Evolutionary conservation across 2,329 filamentous ascomycete genomes (phyloP).

Genomic region (Aureobasidium sp.): DNA sequence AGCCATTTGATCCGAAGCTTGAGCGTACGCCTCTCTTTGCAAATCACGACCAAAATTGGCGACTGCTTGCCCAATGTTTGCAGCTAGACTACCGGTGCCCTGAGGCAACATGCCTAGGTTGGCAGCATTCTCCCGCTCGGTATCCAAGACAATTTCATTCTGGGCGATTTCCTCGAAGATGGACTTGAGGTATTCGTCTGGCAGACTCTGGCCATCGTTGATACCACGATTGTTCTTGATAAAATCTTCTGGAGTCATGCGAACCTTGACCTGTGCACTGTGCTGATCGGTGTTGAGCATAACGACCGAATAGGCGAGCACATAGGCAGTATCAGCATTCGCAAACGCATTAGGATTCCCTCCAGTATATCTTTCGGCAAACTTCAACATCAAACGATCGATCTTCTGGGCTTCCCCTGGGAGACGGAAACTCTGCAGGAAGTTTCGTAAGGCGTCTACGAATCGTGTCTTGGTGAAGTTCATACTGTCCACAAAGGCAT

Average conservation of each 20-base stretch:
- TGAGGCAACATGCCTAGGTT: slow-evolving; percentile 61
- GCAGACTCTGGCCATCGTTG: slow-evolving; percentile 90
- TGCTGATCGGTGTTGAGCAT: slow-evolving; percentile 94
- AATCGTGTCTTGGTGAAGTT: slow-evolving; percentile 88
- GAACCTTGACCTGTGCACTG: slow-evolving; percentile 74
- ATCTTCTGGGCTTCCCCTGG: slow-evolving; percentile 98
- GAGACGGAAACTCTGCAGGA: slow-evolving; percentile 88
- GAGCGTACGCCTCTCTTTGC: slow-evolving; percentile 85
- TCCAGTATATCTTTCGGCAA: slow-evolving; percentile 89
- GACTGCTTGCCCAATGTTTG: slow-evolving; percentile 78
- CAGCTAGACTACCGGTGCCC: slow-evolving; percentile 62
- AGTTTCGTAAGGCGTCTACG: slow-evolving; percentile 83
- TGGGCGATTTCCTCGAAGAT: slow-evolving; percentile 89
- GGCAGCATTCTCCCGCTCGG: slow-evolving; percentile 82
- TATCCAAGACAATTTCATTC: slow-evolving; percentile 92
- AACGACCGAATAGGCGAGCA: slow-evolving; percentile 93
- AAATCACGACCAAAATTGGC: slow-evolving; percentile 88
- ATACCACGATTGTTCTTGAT: slow-evolving; percentile 99
- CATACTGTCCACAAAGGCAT: slow-evolving; percentile 93
- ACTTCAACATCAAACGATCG: slow-evolving; percentile 98
- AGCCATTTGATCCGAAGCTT: slow-evolving; percentile 92
- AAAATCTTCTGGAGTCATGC: slow-evolving; percentile 96
- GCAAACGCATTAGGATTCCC: slow-evolving; percentile 97
- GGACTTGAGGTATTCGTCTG: slow-evolving; percentile 78
- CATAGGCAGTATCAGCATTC: slow-evolving; percentile 95